Conservation (phyloP, 345 rosid genomes). For the Draba incana region DNA sequence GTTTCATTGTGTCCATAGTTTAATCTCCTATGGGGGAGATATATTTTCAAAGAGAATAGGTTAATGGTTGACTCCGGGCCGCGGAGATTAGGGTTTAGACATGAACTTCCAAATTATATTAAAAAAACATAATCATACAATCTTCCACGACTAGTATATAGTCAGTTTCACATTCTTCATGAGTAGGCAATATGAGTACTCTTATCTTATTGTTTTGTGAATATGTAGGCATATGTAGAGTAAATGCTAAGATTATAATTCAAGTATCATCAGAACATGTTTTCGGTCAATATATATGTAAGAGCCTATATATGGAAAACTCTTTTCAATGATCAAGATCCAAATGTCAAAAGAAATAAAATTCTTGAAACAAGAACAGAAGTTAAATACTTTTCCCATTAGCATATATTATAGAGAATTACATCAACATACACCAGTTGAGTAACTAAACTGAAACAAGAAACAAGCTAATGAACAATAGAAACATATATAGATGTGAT, state of each 20-base stretch:
- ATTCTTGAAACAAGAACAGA: not conserved
- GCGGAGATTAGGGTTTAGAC: no score
- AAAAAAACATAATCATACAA: conserved; percentile 1
- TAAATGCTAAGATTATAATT: not conserved
- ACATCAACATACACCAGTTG: conserved; percentile 36
- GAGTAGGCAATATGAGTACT: not conserved
- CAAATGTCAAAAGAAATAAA: not conserved
- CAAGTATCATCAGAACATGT: not conserved
- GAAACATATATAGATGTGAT: conserved; percentile 20
- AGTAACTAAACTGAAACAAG: conserved; percentile 31
- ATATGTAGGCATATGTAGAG: not conserved
- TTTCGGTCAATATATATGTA: no score
- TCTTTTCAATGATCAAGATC: conserved; percentile 8
- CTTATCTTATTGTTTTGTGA: not conserved
- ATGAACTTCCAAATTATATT: no score
- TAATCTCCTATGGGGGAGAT: no score
- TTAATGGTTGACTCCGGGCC: no score
- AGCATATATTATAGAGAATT: conserved; percentile 18
- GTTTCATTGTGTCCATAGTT: no score
- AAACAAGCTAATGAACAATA: conserved; percentile 9
- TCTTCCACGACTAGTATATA: not conserved
- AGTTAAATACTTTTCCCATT: conserved; percentile 30
- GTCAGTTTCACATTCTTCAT: not conserved
- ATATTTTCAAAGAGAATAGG: no score
- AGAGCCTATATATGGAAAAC: not conserved